These are phyloP conservation scores for Neocallimastix lanati DNA, from an alignment of 192 early-diverging fungal genomes.

Conservation along the genomic window DNA sequence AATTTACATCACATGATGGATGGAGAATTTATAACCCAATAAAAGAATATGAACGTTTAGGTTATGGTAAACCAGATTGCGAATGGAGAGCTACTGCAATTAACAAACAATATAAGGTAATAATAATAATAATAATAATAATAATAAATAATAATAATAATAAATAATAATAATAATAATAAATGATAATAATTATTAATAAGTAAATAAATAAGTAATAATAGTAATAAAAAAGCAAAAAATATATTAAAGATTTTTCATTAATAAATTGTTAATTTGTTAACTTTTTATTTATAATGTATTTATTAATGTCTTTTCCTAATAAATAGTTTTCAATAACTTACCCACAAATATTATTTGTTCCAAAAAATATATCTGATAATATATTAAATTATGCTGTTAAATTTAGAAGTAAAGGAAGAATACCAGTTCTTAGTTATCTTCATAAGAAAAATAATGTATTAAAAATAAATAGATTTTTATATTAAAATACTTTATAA, in stretches of 20 bases:
- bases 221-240: no score
- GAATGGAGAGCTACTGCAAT: conserved; percentile 62
- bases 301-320: no score
- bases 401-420: conserved; percentile 71
- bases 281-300: no score
- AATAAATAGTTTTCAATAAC: conserved; percentile 59
- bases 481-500: no score
- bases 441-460: conserved; percentile 66
- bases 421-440: conserved; percentile 80
- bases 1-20: conserved; percentile 20
- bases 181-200: no score
- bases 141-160: no score
- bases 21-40: conserved; percentile 62
- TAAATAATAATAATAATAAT: no score
- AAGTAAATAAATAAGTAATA: no score
- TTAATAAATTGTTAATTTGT: no score
- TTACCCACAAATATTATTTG: conserved; percentile 64
- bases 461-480: no score
- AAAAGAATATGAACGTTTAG: conserved; percentile 68
- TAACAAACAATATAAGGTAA: conserved; percentile 57
- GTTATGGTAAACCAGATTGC: conserved; percentile 38
- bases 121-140: no score
- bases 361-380: conserved; percentile 79
- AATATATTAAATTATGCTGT: conserved; percentile 70
- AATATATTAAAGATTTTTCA: no score